These are phyloP conservation scores for Trametes coccinea DNA, from an alignment of 768 basidiomycete genomes.

Conservation along the genomic window DNA sequence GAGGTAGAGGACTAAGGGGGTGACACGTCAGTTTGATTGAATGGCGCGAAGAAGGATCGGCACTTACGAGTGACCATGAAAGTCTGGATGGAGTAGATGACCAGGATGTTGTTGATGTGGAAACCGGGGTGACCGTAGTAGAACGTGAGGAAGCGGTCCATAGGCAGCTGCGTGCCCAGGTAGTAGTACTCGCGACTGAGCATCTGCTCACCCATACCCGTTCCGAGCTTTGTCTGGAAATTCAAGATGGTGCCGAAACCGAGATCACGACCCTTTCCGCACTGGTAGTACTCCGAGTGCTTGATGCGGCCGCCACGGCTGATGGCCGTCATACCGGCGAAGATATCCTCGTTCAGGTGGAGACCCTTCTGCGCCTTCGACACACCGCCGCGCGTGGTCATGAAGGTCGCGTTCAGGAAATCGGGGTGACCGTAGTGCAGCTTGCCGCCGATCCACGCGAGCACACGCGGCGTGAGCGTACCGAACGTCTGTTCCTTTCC, in stretches of 20 bases:
- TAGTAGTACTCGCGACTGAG: slow-evolving; percentile 99
- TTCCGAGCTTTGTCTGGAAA: slow-evolving; percentile 99
- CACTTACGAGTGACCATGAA: slow-evolving; percentile 93
- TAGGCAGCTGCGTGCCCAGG: slow-evolving; percentile 94
- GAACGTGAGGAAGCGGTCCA: slow-evolving; percentile 99
- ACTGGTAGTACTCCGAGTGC: slow-evolving; percentile 99
- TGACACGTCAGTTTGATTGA: background rate
- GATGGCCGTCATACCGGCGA: slow-evolving; percentile 99
- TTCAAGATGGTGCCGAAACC: slow-evolving; percentile 99
- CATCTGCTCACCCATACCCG: slow-evolving; percentile 99
- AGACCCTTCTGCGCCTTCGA: slow-evolving; percentile 99
- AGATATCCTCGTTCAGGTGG: slow-evolving; percentile 99
- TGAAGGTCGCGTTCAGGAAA: slow-evolving; percentile 97
- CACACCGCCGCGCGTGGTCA: slow-evolving; percentile 98
- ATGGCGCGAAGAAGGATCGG: background rate
- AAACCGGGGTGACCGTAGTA: slow-evolving; percentile 99
- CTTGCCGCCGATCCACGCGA: slow-evolving; percentile 98
- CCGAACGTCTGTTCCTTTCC: slow-evolving; percentile 99
- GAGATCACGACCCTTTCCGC: slow-evolving; percentile 98
- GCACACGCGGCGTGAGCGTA: slow-evolving; percentile 92
- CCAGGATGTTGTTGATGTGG: slow-evolving; percentile 99
- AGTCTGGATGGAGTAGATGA: slow-evolving; percentile 96
- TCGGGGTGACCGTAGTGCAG: slow-evolving; percentile 99
- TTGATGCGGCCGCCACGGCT: slow-evolving; percentile 98
- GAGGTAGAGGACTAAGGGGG: slow-evolving; percentile 74